Evolutionary conservation across 768 basidiomycete species (phyloP).

Genomic region (Cubamyces lactineus): DNA sequence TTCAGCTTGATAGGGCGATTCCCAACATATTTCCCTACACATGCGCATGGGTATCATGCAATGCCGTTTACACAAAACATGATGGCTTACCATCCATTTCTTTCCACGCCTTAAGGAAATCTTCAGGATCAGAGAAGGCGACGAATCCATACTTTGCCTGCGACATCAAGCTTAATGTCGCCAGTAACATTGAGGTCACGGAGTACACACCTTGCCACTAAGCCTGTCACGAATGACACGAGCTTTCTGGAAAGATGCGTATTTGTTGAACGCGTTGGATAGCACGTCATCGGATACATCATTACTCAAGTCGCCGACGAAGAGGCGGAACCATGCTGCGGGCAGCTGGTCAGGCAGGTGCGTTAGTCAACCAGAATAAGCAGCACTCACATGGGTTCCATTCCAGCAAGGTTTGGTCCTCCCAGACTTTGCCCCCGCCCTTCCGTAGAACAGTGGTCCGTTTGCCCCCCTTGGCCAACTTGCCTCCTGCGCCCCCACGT

Average conservation of each 20-base stretch:
- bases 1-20: constrained; percentile 96
- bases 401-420: constrained; percentile 94
- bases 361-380: neutral
- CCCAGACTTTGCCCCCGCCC: constrained; percentile 97
- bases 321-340: constrained; percentile 94
- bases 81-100: constrained; percentile 90
- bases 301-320: constrained; percentile 97
- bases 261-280: constrained; percentile 90
- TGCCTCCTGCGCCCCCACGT: constrained; percentile 82
- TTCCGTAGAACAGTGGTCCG: constrained; percentile 92
- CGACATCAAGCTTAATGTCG: constrained; percentile 12
- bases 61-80: neutral
- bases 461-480: constrained; percentile 88
- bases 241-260: constrained; percentile 91
- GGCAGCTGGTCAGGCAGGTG: constrained; percentile 17
- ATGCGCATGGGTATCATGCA: neutral
- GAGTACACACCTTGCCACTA: constrained; percentile 79
- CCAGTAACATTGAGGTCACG: neutral
- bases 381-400: constrained; percentile 89
- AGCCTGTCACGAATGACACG: constrained; percentile 93
- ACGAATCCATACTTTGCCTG: constrained; percentile 98
- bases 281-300: constrained; percentile 97
- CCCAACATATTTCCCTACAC: constrained; percentile 93
- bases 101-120: constrained; percentile 98
- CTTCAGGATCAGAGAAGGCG: constrained; percentile 97